A percentile compares a stretch with the other conserved stretches of the same genome.
Conservation (phyloP, 2,329 filamentous ascomycete genomes). For the Domatiomyces catenatus region DNA sequence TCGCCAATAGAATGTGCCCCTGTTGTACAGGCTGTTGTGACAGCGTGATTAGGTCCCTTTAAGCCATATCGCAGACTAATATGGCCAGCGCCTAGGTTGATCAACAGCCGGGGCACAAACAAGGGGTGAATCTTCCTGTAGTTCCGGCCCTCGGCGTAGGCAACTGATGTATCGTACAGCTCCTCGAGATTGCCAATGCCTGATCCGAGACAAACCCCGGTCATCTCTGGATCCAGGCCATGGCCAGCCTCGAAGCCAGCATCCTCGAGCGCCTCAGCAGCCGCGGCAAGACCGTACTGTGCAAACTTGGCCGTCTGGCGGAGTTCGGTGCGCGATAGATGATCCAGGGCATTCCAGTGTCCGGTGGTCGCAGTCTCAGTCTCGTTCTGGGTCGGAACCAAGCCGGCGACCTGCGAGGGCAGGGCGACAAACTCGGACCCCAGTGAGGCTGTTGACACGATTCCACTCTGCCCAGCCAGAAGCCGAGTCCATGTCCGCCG, state of each 20-base stretch:
- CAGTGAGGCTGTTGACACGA: conserved; percentile 54
- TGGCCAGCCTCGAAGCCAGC: conserved; percentile 55
- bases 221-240: conserved; percentile 53
- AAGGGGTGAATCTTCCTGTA: conserved; percentile 86
- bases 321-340: conserved; percentile 36
- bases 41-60: conserved; percentile 78
- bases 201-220: conserved; percentile 84
- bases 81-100: conserved; percentile 89
- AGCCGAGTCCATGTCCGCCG: conserved; percentile 67
- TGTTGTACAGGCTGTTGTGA: conserved; percentile 89
- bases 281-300: conserved; percentile 78
- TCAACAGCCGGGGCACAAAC: conserved; percentile 83
- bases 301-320: conserved; percentile 81
- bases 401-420: conserved; percentile 69
- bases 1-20: conserved; percentile 91
- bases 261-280: conserved; percentile 72
- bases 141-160: conserved; percentile 46
- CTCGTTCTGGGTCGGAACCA: conserved; percentile 50
- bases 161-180: conserved; percentile 67
- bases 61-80: conserved; percentile 87
- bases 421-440: conserved; percentile 53
- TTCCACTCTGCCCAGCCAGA: conserved; percentile 62
- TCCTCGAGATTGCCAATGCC: conserved; percentile 91
- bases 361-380: conserved; percentile 20
- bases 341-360: conserved; percentile 29